Percentiles rank a stretch among this genome's conserved stretches.
Conservation (phyloP, 768 basidiomycete species). For the Suillus bovinus region DNA sequence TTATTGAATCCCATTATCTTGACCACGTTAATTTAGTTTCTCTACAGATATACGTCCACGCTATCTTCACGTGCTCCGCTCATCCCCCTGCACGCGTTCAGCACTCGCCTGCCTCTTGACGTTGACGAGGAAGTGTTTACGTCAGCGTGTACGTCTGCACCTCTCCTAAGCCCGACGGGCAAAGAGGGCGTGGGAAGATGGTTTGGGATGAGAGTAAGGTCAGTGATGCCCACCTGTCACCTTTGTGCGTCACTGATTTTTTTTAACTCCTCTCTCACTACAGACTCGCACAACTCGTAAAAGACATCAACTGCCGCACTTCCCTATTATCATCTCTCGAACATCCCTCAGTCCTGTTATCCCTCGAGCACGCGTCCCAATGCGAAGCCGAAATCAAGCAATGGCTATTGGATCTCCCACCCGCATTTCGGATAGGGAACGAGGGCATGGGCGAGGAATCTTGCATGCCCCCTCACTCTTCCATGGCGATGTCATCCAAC, state of each 20-base stretch:
- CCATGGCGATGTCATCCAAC: conserved; percentile 8
- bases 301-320: conserved; percentile 45
- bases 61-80: conserved; percentile 36
- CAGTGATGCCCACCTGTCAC: not conserved
- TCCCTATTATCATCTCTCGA: not conserved
- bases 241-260: not conserved
- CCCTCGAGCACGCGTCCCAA: conserved; percentile 60
- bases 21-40: not conserved
- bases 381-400: conserved; percentile 57
- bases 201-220: conserved; percentile 59
- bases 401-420: conserved; percentile 56
- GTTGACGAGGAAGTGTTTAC: conserved; percentile 56
- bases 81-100: conserved; percentile 54
- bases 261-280: conserved; percentile 9
- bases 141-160: conserved; percentile 45
- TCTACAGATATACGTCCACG: not conserved
- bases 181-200: conserved; percentile 35
- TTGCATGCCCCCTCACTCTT: not conserved
- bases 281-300: conserved; percentile 66
- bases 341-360: conserved; percentile 29
- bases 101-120: conserved; percentile 55
- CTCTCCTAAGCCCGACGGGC: conserved; percentile 33
- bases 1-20: conserved; percentile 15
- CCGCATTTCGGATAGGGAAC: conserved; percentile 44
- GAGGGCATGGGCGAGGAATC: conserved; percentile 15